Evolutionary conservation across 2,329 filamentous ascomycete genomes (phyloP).

Genomic region (Bipolaris gigantea): DNA sequence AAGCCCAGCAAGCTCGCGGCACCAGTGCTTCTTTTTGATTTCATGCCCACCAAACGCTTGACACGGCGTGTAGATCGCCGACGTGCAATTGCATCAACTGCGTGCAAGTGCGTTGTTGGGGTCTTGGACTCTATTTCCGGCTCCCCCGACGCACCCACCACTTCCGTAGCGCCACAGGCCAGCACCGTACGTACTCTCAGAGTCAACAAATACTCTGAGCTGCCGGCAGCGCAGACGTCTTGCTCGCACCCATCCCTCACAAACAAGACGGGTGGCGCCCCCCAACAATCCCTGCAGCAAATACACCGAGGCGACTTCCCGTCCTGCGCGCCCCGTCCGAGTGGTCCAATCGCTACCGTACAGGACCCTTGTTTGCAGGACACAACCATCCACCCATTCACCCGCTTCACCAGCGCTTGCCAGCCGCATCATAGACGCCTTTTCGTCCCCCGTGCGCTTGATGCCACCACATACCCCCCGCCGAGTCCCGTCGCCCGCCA

Average conservation of each 20-base stretch:
- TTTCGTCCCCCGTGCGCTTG: slow-evolving; percentile 37
- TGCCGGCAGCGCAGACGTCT: slow-evolving; percentile 17
- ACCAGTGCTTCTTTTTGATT: too few species aligned
- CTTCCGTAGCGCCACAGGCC: background rate
- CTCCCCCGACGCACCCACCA: background rate
- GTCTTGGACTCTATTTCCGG: background rate
- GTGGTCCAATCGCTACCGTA: slow-evolving; percentile 5
- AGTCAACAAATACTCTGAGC: slow-evolving; percentile 14
- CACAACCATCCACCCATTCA: slow-evolving; percentile 21
- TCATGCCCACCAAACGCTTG: background rate
- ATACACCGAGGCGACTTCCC: background rate
- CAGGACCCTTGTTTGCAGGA: slow-evolving; percentile 10
- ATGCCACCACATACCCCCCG: slow-evolving; percentile 37
- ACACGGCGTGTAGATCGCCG: too few species aligned
- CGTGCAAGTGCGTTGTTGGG: background rate
- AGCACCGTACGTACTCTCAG: background rate
- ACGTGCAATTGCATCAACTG: background rate
- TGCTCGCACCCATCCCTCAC: slow-evolving; percentile 9
- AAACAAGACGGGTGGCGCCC: background rate
- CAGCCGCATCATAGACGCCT: slow-evolving; percentile 27
- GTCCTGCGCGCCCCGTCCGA: slow-evolving; percentile 13
- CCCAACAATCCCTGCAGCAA: background rate
- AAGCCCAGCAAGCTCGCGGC: too few species aligned
- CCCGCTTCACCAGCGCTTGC: slow-evolving; percentile 19
- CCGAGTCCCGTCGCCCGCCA: slow-evolving; percentile 37